phyloP scores from a whole-genome alignment of 345 rosid genomes.

The Noccaea caerulescens region DNA sequence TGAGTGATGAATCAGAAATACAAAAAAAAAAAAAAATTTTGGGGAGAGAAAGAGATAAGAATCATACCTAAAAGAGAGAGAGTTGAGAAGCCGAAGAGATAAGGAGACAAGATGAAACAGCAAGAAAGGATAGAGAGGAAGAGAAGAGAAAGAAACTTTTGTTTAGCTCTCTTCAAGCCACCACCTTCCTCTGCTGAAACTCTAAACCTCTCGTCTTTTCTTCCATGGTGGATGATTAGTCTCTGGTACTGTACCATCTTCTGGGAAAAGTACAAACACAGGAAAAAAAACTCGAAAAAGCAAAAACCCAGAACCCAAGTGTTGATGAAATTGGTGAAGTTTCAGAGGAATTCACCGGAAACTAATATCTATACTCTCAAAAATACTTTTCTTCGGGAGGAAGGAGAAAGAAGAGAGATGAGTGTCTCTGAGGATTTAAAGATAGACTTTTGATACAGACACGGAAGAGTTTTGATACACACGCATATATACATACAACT shows the following conservation, averaged over 20 bases:
- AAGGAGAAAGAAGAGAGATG: constrained; percentile 20
- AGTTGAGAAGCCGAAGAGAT: constrained; percentile 55
- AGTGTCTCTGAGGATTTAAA: not conserved
- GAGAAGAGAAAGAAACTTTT: constrained; percentile 61
- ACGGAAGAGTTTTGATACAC: constrained; percentile 9
- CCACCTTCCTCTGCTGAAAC: constrained; percentile 51
- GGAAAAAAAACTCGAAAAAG: not conserved
- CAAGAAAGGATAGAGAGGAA: constrained; percentile 71
- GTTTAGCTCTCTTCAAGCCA: constrained; percentile 58
- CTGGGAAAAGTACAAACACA: not conserved
- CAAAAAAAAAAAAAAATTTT: not conserved
- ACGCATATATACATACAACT: constrained; percentile 35
- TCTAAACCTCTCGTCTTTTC: constrained; percentile 48
- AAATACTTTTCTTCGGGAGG: constrained; percentile 19
- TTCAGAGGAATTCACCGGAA: constrained; percentile 5
- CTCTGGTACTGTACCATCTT: constrained; percentile 58
- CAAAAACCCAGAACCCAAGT: constrained; percentile 24
- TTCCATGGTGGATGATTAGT: constrained; percentile 47
- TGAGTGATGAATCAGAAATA: constrained; percentile 13
- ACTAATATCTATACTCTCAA: not conserved
- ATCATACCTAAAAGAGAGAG: constrained; percentile 62
- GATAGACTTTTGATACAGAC: constrained; percentile 26
- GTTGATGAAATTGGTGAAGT: not conserved
- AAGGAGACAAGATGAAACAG: constrained; percentile 59
- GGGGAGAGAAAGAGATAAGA: not conserved